Evolutionary conservation across 805 yeast species (phyloP).

Genomic region (Cyberlindnera xishuangbannaensis): DNA sequence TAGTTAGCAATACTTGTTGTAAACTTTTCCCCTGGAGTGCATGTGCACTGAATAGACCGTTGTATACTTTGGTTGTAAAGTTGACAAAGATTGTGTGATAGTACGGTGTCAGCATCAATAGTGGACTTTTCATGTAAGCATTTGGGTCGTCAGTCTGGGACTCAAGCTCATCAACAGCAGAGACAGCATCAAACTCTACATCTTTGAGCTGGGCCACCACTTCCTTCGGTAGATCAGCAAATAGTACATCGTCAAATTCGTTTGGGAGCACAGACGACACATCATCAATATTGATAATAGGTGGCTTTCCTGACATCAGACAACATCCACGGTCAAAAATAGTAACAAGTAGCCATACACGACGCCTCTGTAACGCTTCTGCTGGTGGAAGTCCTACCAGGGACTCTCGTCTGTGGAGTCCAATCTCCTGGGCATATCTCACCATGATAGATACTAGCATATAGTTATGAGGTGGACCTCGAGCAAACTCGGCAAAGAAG

Average conservation of each 20-base stretch:
- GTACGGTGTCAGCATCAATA: conserved; percentile 8
- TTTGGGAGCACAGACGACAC: conserved; percentile 16
- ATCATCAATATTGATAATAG: conserved; percentile 38
- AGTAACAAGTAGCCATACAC: conserved; percentile 47
- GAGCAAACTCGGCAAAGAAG: conserved; percentile 29
- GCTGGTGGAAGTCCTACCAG: conserved; percentile 30
- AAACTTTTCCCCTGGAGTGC: conserved; percentile 13
- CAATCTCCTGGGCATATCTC: conserved; percentile 51
- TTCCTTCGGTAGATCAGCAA: conserved; percentile 2
- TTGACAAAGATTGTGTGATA: conserved; percentile 7
- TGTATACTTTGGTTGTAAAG: conserved; percentile 16
- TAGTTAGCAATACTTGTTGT: conserved; percentile 14
- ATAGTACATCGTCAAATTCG: conserved; percentile 9
- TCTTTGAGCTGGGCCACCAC: conserved; percentile 4
- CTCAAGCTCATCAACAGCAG: conserved; percentile 4
- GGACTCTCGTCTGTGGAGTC: conserved; percentile 47
- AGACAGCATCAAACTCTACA: conserved; percentile 4
- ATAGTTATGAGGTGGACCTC: conserved; percentile 37
- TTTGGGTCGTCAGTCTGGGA: not conserved
- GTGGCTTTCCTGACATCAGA: conserved; percentile 43
- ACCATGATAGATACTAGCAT: conserved; percentile 40
- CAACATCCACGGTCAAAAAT: conserved; percentile 40
- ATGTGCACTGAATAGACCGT: conserved; percentile 17
- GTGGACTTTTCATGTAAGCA: conserved; percentile 5
- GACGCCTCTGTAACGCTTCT: conserved; percentile 34